Base-by-base conservation (phyloP, 495 filamentous ascomycete genomes). In the Podospora pseudocomata region DNA sequence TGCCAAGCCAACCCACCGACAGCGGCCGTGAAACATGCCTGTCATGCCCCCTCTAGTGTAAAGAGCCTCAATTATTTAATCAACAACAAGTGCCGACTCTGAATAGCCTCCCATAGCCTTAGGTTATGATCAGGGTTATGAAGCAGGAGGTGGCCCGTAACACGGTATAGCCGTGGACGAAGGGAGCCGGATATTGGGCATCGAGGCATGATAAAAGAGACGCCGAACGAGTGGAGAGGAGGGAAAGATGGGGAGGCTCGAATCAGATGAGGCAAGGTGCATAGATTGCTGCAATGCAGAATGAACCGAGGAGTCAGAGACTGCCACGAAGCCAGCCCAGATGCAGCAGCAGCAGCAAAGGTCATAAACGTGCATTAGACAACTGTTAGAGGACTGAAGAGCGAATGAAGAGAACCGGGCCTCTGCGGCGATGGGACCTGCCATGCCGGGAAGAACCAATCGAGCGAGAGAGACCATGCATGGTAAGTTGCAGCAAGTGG, bases 281-380 rank as follows among this genome's bases (percentile, higher is more conserved):
- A 58, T 32, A 56, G 19, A 30, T n/a, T 61, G 26, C 44, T 27
- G 44, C 39, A 49, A 49, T 49, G 39, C 39, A 49, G 13, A 11
- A 16, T 49, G 13, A 49, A 13, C 57, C 55, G 34, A 53, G 53
- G 72, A 82, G 76, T 82, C 75, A 83, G 80, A 77, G 75, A 63
- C 67, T 82, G 82, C 81, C 81, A 83, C 82, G 80, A 84, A 83
- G 78, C 69, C 65, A 63, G 67, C 58, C 63, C 65, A 65, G 57
- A 55, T 30, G 60, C 44, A 26, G 44, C 53, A 68, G 56, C 70
- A 70, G 74, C 73, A 72, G 32, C 59, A 13, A 53, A 65, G 55
- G 57, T 53, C 34, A 70, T 59, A 71, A 54, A 27, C 69, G 56
- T 72, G 75, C 75, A 75, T 75, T 69, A 72, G 68, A 70, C 34